A percentile compares a stretch with the other conserved stretches of the same genome.
Conservation (phyloP, 2,329 filamentous ascomycete genomes). For the Anthostomella pinea region DNA sequence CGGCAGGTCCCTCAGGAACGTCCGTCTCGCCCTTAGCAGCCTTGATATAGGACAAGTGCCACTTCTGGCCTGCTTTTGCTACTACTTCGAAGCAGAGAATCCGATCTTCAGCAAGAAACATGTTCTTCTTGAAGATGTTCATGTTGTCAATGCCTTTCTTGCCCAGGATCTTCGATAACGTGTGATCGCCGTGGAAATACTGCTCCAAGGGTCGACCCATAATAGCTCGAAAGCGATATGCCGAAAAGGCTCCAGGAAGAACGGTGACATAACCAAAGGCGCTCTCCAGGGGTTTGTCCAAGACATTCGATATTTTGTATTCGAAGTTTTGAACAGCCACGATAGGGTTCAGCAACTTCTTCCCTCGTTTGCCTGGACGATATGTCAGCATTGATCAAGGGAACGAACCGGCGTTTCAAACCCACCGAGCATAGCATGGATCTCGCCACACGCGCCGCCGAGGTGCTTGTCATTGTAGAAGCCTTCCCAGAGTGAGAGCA, state of each 20-base stretch:
- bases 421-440: conserved; percentile 35
- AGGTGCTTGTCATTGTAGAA: conserved; percentile 99
- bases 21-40: conserved; percentile 95
- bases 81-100: conserved; percentile 97
- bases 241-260: conserved; percentile 95
- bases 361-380: conserved; percentile 60
- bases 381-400: neutral
- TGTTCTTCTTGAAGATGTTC: conserved; percentile 99
- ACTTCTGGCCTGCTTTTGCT: conserved; percentile 94
- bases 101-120: conserved; percentile 99
- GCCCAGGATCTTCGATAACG: conserved; percentile 69
- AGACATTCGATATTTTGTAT: conserved; percentile 98
- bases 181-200: conserved; percentile 98
- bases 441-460: conserved; percentile 93
- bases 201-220: conserved; percentile 95
- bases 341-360: conserved; percentile 84
- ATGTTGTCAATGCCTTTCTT: conserved; percentile 97
- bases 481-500: conserved; percentile 87
- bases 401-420: neutral
- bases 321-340: conserved; percentile 95
- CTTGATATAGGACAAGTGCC: conserved; percentile 96
- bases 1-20: conserved; percentile 87
- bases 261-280: conserved; percentile 95
- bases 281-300: conserved; percentile 91
- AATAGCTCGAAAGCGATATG: conserved; percentile 91